Base-by-base conservation (phyloP, 1,139 yeast genomes). In the Wickerhamomyces sp. region DNA sequence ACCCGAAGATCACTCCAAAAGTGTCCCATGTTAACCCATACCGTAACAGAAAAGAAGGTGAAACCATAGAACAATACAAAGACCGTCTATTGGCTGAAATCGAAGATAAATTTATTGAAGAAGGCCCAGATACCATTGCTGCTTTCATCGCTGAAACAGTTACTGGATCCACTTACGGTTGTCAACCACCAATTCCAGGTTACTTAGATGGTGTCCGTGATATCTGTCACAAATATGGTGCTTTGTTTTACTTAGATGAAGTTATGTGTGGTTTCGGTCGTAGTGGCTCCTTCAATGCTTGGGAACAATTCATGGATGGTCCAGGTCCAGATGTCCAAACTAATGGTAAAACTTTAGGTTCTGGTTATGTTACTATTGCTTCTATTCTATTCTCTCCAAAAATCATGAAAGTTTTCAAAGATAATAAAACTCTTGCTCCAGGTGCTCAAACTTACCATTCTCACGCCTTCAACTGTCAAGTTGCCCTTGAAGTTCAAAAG, bases 261-360 rank as follows among this genome's bases (percentile, higher is more conserved):
- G 81, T 78, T 35, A 78, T 78, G 83, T 77, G 82, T 58, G 84
- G 84, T 38, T 68, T 78, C 39, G 83, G 82, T 35, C 68, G 84
- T 56, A 61, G 66, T 52, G 76, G 76, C 41, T 57, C 63, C 45
- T 68, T 61, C 54, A 74, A 66, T 62, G 77, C 70, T 49, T 77
- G 79, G 78, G 77, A 74, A 45, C 68, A 65, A 44, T 75, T 65
- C 60, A 57, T 68, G 47, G 66, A 69, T 18, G 70, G 65, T 34
- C 67, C 65, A 35, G 80, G 75, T 24, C 85, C 84, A 40, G 84
- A 78, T 57, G 60, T 78, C 43, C 78, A 75, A 58, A 68, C 78
- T 19, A 76, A 76, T 46, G 85, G 84, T 49, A 78, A 78, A 58
- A 77, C 84, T 18, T 65, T 78, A 42, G 84, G 84, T 44, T 74